phyloP scores from a whole-genome alignment of 768 basidiomycete genomes.

The Rhodosporidiobolus sp. region DNA sequence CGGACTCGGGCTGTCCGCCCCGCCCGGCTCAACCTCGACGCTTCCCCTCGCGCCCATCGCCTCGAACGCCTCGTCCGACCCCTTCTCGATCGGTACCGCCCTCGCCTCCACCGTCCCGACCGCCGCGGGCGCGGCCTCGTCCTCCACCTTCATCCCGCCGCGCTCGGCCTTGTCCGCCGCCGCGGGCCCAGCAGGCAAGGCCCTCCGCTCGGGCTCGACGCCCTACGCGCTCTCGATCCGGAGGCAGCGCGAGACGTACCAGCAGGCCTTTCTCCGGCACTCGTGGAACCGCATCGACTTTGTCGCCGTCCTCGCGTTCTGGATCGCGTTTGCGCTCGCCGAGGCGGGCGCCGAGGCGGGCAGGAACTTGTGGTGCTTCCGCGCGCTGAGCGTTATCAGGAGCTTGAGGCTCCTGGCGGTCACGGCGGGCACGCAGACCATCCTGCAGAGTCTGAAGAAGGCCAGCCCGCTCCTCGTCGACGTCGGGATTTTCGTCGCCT shows the following conservation, averaged over 20 bases:
- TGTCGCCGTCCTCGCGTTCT: conserved; percentile 78
- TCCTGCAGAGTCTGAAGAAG: conserved; percentile 86
- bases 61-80: background rate
- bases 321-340: conserved; percentile 75
- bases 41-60: background rate
- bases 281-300: conserved; percentile 90
- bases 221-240: conserved; percentile 52
- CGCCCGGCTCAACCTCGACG: background rate
- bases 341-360: conserved; percentile 66
- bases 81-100: conserved; percentile 14
- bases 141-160: background rate
- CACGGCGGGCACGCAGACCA: conserved; percentile 84
- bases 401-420: conserved; percentile 77
- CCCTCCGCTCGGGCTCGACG: background rate
- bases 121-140: background rate
- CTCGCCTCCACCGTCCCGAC: conserved; percentile 1
- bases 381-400: conserved; percentile 81
- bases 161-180: background rate
- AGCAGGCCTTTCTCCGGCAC: conserved; percentile 81
- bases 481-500: conserved; percentile 85
- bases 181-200: background rate
- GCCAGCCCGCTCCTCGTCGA: conserved; percentile 83
- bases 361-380: conserved; percentile 67
- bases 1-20: conserved; percentile 13
- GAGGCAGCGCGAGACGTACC: conserved; percentile 45